Percentiles rank a stretch among this genome's conserved stretches.
These are phyloP conservation scores for Quercus agrifolia DNA, from an alignment of 306 rosid genomes.

Conservation along the genomic window DNA sequence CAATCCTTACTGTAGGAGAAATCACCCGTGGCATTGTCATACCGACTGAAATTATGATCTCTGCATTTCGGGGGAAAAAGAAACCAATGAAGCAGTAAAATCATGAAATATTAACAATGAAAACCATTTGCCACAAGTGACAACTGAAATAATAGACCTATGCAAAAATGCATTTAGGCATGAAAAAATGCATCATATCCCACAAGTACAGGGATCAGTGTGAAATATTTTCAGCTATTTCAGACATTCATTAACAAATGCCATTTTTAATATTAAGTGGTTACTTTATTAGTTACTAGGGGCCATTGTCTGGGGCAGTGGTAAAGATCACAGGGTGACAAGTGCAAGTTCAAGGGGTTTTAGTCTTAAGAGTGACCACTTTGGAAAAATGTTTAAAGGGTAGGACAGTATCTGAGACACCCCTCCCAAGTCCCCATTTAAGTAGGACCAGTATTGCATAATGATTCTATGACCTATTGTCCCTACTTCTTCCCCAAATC, in stretches of 20 bases:
- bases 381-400: no score
- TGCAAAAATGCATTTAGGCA: background rate
- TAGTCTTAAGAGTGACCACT: no score
- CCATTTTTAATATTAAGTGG: background rate
- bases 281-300: background rate
- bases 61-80: constrained; percentile 31
- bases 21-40: constrained; percentile 87
- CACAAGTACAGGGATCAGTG: background rate
- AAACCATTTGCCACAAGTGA: background rate
- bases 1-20: constrained; percentile 54
- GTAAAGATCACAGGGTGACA: background rate
- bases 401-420: no score
- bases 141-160: background rate
- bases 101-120: background rate
- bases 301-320: background rate
- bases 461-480: no score
- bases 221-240: no score
- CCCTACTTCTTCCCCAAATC: no score
- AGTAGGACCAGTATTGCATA: no score
- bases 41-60: constrained; percentile 86
- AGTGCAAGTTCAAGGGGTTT: background rate
- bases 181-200: background rate
- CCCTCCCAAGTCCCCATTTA: no score
- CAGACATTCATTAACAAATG: background rate
- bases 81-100: background rate